Conservation (phyloP, 139 green algal genomes). For the Chlamydomonas applanata region DNA sequence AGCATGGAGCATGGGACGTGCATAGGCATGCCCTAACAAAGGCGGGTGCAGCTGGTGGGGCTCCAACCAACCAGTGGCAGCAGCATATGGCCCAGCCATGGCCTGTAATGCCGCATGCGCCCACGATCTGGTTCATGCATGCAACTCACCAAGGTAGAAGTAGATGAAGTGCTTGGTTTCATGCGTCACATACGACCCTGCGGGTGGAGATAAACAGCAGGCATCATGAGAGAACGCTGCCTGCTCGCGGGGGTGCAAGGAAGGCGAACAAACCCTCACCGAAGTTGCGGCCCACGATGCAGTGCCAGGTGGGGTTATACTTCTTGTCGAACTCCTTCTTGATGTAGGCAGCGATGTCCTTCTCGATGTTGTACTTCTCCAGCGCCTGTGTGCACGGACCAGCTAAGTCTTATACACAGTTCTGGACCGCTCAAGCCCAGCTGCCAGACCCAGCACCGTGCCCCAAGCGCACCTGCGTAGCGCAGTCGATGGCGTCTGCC, state of each 20-base stretch:
- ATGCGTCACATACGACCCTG: slow-evolving; percentile 96
- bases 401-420: slow-evolving; percentile 7
- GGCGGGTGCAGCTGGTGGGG: too few relatives aligned
- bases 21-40: too few relatives aligned
- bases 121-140: neutral
- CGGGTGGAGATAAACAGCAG: slow-evolving; percentile 1
- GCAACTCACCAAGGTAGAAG: slow-evolving; percentile 83
- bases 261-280: slow-evolving; percentile 42
- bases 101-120: too few relatives aligned
- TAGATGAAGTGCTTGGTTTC: slow-evolving; percentile 99
- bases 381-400: slow-evolving; percentile 66
- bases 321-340: slow-evolving; percentile 99
- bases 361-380: slow-evolving; percentile 97
- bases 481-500: slow-evolving; percentile 86
- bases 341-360: slow-evolving; percentile 97
- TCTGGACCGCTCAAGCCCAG: neutral
- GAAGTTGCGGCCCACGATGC: slow-evolving; percentile 97
- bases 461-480: slow-evolving; percentile 61
- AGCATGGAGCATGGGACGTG: neutral
- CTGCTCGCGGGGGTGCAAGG: neutral
- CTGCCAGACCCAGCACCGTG: neutral
- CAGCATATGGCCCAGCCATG: too few relatives aligned
- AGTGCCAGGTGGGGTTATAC: slow-evolving; percentile 97
- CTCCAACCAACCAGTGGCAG: slow-evolving; percentile 5
- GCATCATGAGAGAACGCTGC: neutral